Evolutionary conservation across 2,329 filamentous ascomycete species (phyloP), one percentile per base, ranked within the genome.

Genomic region (Clarireedia monteithiana): DNA sequence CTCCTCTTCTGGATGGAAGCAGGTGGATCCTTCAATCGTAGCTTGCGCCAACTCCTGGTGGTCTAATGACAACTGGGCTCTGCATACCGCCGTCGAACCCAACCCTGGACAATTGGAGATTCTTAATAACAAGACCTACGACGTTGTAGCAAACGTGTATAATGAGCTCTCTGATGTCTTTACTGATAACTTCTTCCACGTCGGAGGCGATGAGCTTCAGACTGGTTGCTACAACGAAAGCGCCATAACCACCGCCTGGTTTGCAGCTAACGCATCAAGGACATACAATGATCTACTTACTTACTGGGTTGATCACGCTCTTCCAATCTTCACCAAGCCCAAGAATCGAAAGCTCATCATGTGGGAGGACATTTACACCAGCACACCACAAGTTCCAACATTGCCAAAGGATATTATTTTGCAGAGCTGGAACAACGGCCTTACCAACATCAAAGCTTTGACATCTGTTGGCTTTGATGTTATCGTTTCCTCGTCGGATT

Each of bases 341-440:
- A 44, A 51, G 40, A 70, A 78, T 60, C 78, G 78, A 63, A 77
- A 75, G 3, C 70, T 83, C 6, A 74, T 95, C 24, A 86, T 91
- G 4, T 95, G 90, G 90, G 89, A 95, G 70, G 90, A 95, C 70
- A 88, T 92, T 76, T 75, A 88, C 0, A 74, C 87, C 9, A 73
- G 91, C 50, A 85, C 81, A 0, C 73, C 74, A 17, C 71, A 73
- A 47, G 78, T 30, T 30, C 77, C 0, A 67, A 72, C 59, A 63
- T 70, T 94, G 2, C 83, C 83, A 4, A 71, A 78, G n/a, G 83
- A 89, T 63, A 83, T 87, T 1, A 77, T 94, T 23, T 77, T 95
- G 9, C 89, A 95, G 72, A 80, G 84, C 3, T 95, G 89, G 89
- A 79, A 85, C 55, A 75, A 74, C 57, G 84, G 83, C 42, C 77